Evolutionary conservation across 306 rosid species (phyloP).

Genomic region (Astragalus membranaceus): DNA sequence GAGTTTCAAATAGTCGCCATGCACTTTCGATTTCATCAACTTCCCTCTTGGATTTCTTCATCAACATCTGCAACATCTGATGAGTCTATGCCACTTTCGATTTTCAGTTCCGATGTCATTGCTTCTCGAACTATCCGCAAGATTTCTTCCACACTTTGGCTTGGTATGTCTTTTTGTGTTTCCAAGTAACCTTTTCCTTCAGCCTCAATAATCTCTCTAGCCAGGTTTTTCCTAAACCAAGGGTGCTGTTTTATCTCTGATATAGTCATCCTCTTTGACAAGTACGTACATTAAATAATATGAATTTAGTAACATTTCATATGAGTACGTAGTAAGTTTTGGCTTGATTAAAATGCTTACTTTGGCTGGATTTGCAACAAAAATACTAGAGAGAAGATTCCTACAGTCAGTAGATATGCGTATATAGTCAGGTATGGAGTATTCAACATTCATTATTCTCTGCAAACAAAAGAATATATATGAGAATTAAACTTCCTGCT

Average conservation of each 20-base stretch:
- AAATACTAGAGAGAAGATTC: slow-evolving; percentile 60
- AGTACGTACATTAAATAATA: too few species aligned
- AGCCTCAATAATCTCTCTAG: slow-evolving; percentile 52
- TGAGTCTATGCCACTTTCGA: slow-evolving; percentile 29
- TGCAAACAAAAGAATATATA: slow-evolving; percentile 32
- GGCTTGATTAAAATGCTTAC: slow-evolving; percentile 4
- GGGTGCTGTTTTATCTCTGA: slow-evolving; percentile 77
- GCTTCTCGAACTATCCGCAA: slow-evolving; percentile 62
- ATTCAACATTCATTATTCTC: slow-evolving; percentile 75
- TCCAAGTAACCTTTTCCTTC: slow-evolving; percentile 36
- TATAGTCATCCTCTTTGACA: slow-evolving; percentile 60
- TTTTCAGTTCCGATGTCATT: slow-evolving; percentile 33
- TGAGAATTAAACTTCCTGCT: slow-evolving; percentile 6
- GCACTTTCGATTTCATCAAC: too few species aligned
- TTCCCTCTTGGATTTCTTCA: too few species aligned
- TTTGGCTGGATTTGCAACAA: slow-evolving; percentile 76
- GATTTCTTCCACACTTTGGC: slow-evolving; percentile 66
- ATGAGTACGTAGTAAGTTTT: too few species aligned
- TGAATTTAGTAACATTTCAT: too few species aligned
- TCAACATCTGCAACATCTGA: slow-evolving; percentile 32
- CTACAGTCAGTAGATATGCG: slow-evolving; percentile 67
- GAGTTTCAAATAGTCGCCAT: background rate
- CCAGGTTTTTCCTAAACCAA: slow-evolving; percentile 73
- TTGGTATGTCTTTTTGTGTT: slow-evolving; percentile 28
- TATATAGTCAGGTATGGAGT: slow-evolving; percentile 76